Evolutionary conservation across 306 rosid genomes (phyloP).

Genomic region (Begonia masoniana): DNA sequence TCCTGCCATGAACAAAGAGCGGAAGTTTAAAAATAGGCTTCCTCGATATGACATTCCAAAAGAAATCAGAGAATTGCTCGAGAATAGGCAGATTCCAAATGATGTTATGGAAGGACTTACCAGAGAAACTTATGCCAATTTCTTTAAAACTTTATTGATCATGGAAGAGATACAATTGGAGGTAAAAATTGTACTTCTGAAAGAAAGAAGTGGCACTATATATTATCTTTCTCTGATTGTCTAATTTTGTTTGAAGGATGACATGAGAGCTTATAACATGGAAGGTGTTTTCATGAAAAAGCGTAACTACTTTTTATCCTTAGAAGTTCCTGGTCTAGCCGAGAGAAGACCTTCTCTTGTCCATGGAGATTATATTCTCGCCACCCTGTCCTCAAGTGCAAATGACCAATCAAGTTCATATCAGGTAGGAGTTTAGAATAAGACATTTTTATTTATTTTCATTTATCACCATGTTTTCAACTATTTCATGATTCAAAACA

Average conservation of each 20-base stretch:
- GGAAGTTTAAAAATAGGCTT: constrained; percentile 37
- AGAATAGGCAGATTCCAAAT: constrained; percentile 38
- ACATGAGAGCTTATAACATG: constrained; percentile 72
- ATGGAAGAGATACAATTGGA: constrained; percentile 88
- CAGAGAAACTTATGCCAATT: constrained; percentile 26
- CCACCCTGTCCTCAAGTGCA: constrained; percentile 30
- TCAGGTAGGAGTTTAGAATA: constrained; percentile 32
- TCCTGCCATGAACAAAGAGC: constrained; percentile 20
- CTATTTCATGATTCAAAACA: background rate
- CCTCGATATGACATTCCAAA: constrained; percentile 55
- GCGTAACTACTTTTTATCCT: constrained; percentile 30
- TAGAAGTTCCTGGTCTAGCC: constrained; percentile 92
- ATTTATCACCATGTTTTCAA: background rate
- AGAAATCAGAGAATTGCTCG: constrained; percentile 36
- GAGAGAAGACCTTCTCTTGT: constrained; percentile 93
- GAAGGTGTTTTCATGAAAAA: constrained; percentile 43
- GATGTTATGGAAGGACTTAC: constrained; percentile 46
- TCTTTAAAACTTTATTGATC: constrained; percentile 46
- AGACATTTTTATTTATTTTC: background rate
- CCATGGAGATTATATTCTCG: constrained; percentile 58
- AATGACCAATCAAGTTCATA: constrained; percentile 13
- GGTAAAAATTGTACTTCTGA: constrained; percentile 28
- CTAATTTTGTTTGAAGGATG: constrained; percentile 44
- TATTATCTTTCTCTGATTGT: constrained; percentile 6
- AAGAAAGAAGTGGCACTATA: background rate